These are phyloP conservation scores for Neofusicoccum cordaticola DNA, from an alignment of 2,329 filamentous ascomycete genomes.

Conservation along the genomic window DNA sequence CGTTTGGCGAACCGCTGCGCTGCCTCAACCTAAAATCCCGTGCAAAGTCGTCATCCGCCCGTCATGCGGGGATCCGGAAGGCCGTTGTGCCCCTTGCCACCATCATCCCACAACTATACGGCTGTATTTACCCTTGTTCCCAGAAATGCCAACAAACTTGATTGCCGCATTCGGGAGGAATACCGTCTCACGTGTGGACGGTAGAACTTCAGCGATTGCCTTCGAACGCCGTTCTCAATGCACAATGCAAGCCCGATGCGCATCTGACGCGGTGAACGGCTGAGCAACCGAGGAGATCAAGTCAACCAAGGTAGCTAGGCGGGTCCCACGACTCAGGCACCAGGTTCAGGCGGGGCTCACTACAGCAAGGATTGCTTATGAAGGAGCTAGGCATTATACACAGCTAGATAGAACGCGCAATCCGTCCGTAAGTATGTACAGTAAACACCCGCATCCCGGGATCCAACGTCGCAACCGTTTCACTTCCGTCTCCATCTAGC, in stretches of 20 bases:
- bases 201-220: not conserved
- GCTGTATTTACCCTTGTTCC: not conserved
- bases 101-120: not conserved
- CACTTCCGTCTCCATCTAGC: conserved; percentile 22
- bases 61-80: not conserved
- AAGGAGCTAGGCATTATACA: not conserved
- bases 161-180: not conserved
- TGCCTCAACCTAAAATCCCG: not conserved
- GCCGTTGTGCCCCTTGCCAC: not conserved
- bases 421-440: not conserved
- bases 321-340: not conserved
- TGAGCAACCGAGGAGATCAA: not conserved
- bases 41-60: not conserved
- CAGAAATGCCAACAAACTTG: not conserved
- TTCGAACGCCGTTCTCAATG: no score
- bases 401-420: not conserved
- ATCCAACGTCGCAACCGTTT: not conserved
- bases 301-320: not conserved
- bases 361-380: not conserved
- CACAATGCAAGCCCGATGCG: no score
- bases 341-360: not conserved
- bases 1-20: not conserved
- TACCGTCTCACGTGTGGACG: not conserved
- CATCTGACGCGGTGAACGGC: no score
- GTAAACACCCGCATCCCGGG: not conserved